Evolutionary conservation across 345 rosid species (phyloP), one percentile per base, ranked within the genome.

Genomic region (Melastoma malabathricum): DNA sequence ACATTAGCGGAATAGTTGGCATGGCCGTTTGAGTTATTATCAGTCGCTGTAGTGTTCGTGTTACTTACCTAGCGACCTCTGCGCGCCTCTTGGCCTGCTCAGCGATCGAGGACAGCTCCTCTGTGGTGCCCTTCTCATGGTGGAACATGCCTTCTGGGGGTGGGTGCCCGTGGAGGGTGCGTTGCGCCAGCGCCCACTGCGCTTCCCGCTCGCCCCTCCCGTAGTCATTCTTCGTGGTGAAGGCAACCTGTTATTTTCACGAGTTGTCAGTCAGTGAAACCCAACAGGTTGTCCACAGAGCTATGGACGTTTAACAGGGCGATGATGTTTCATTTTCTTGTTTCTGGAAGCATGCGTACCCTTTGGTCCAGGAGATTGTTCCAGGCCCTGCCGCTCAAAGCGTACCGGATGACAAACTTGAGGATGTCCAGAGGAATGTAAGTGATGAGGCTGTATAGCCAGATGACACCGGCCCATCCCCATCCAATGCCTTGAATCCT

Each of bases 381-480:
- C 75, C 71, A 66, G 20, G 71, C 71, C 59, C 55, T 62, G 17
- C 71, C 71, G 2, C 54, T 70, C 59, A 70, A 46, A 1, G 60
- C 34, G 22, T 71, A 75, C 18, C 80, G 69, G 47, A 68, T 71
- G 15, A 57, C 56, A 39, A 75, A 70, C 56, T 75, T 75, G 67
- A 75, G 58, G 31, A 71, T 18, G 15, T 71, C 76, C 13, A 75
- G 80, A 9, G 76, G 80, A 38, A 75, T 12, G 25, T 75, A 75
- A 15, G 80, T 75, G 31, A 71, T 62, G 58, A 75, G 4, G 44
- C 74, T 75, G 59, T 52, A 75, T 2, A 75, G 50, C 76, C 76
- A 75, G 59, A 75, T 71, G 9, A 65, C 71, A 2, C 80, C 80
- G 6, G 76, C 76, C 80, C 80, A 75, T 23, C 80, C 80, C 80